phyloP scores from a whole-genome alignment of 1,139 yeast genomes.

The Protomyces pachydermus region DNA sequence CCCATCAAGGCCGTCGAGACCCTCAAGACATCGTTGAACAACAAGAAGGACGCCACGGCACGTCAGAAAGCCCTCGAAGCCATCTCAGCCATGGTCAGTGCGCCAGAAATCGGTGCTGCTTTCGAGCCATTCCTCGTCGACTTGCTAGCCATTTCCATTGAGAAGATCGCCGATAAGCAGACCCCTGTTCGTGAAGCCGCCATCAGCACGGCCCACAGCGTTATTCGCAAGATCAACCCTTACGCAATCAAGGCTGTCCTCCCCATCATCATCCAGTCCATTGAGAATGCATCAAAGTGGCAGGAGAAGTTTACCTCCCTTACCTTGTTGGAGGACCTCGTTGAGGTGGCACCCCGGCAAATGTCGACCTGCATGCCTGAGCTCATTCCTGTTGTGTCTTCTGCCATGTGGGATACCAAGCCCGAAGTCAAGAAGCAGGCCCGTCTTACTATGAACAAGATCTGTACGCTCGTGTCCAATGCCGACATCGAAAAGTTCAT shows the following conservation, averaged over 20 bases:
- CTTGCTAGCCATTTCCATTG: slow-evolving; percentile 63
- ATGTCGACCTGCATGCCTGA: slow-evolving; percentile 99
- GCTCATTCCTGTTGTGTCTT: slow-evolving; percentile 95
- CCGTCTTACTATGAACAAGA: slow-evolving; percentile 87
- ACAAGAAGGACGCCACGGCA: slow-evolving; percentile 65
- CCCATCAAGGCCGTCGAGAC: slow-evolving; percentile 82
- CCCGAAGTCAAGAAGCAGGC: slow-evolving; percentile 96
- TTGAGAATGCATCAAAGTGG: slow-evolving; percentile 84
- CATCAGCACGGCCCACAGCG: slow-evolving; percentile 64
- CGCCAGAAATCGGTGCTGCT: slow-evolving; percentile 36
- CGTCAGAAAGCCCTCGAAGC: slow-evolving; percentile 80
- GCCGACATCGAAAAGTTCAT: slow-evolving; percentile 99
- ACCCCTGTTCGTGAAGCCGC: slow-evolving; percentile 68
- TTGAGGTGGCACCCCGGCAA: slow-evolving; percentile 92
- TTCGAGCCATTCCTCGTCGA: slow-evolving; percentile 83
- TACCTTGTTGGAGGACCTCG: slow-evolving; percentile 77
- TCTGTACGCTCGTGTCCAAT: slow-evolving; percentile 97
- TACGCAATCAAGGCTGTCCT: slow-evolving; percentile 84
- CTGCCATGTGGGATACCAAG: slow-evolving; percentile 99
- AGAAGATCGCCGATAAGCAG: slow-evolving; percentile 87
- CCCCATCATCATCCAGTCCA: slow-evolving; percentile 69
- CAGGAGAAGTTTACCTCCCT: slow-evolving; percentile 93
- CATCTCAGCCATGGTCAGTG: slow-evolving; percentile 81
- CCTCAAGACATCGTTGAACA: slow-evolving; percentile 67
- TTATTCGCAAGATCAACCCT: slow-evolving; percentile 82